Evolutionary conservation across 371 early-diverging fungal genomes (phyloP).

Genomic region (Rhizopus microsporus): DNA sequence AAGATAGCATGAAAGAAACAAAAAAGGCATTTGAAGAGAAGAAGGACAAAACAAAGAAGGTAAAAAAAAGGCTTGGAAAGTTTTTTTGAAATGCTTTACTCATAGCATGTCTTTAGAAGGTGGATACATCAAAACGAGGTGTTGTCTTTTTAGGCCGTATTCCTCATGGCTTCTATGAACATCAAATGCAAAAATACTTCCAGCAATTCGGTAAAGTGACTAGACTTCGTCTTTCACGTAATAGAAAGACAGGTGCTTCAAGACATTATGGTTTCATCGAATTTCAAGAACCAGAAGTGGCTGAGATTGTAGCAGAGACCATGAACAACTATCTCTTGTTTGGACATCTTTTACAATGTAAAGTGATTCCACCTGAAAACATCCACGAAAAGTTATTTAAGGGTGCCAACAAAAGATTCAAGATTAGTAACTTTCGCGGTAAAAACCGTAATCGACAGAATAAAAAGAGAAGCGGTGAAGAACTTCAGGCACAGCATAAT

Average conservation of each 20-base stretch:
- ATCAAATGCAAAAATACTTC: conserved; percentile 88
- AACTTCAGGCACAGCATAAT: conserved; percentile 36
- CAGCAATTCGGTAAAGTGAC: conserved; percentile 87
- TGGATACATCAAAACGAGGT: conserved; percentile 45
- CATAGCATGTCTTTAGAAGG: neutral
- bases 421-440: conserved; percentile 56
- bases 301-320: conserved; percentile 89
- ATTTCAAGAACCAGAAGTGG: conserved; percentile 78
- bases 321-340: conserved; percentile 95
- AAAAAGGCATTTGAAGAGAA: conserved; percentile 36
- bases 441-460: conserved; percentile 58
- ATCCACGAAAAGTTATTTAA: conserved; percentile 74
- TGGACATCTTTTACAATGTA: conserved; percentile 82
- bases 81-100: neutral
- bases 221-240: conserved; percentile 81
- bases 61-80: conserved; percentile 13
- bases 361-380: conserved; percentile 65
- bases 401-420: conserved; percentile 64
- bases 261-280: conserved; percentile 94
- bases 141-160: conserved; percentile 89
- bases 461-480: conserved; percentile 53
- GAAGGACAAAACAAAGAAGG: conserved; percentile 26
- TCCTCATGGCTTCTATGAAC: conserved; percentile 96
- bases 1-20: conserved; percentile 40
- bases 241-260: conserved; percentile 86